Evolutionary conservation across 352 stramenopile species (phyloP), one percentile per base, ranked within the genome.

Genomic region (Bremia lactucae): DNA sequence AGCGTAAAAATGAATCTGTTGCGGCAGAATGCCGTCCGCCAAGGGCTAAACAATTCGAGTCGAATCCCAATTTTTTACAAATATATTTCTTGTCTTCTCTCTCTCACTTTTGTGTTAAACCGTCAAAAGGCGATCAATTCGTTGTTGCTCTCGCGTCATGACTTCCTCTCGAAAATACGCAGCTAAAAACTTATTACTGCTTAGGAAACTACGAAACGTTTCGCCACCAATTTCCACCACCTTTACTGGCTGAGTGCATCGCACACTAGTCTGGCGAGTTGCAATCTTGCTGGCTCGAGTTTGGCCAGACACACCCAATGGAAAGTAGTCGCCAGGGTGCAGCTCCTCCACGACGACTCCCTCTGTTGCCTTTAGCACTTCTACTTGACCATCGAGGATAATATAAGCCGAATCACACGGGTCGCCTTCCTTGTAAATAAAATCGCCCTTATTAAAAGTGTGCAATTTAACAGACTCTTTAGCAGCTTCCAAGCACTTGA

Each of bases 181-280:
- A 6, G 72, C 67, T 45, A 87, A 68, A 43, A 90, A 90, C 55
- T 87, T 72, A 50, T 86, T 83, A 49, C 77, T 90, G 34, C 75
- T 72, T 20, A 90, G 55, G 33, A 90, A 90, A 46, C 77, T 90
- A 21, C 77, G 77, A 46, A 90, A 90, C 2, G 72, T 80, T 46
- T 90, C 74, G 4, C 77, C 77, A 13, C 75, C 68, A 37, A 90
- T 87, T 49, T 90, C 77, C 14, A 90, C 66, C 18, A 90, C 68
- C 31, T 70, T 73, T 9, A 72, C 79, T 23, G 69, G 69, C 36
- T 81, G 47, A 11, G 60, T 83, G 51, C 72, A 85, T 14, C 71
- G 70, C 31, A 86, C 74, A 18, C 72, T 90, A 29, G 75, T 78
- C 49, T 83, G 72, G 14, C 77, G 74, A 36, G 61, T 83, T 42